These are phyloP conservation scores for Fusarium setosum DNA, from an alignment of 2,329 filamentous ascomycete species.

Conservation along the genomic window DNA sequence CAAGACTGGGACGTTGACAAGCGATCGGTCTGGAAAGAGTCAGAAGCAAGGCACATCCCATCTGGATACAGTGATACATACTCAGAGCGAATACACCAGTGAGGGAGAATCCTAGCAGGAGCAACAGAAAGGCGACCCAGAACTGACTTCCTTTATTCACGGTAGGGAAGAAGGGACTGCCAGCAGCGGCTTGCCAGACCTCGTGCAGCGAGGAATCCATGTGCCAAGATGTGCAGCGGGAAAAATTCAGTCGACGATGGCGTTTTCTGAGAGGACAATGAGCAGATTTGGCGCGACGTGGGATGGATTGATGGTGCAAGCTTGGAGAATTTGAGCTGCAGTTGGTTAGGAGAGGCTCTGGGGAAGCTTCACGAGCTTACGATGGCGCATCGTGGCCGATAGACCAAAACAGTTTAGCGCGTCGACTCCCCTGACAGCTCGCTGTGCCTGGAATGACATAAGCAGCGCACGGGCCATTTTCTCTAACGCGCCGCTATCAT, in stretches of 20 bases:
- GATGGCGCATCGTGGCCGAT: constrained; percentile 50
- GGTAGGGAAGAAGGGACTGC: constrained; percentile 84
- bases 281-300: constrained; percentile 2
- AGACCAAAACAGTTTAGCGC: constrained; percentile 47
- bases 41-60: constrained; percentile 27
- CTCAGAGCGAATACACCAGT: constrained; percentile 88
- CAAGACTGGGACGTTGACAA: constrained; percentile 80
- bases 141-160: constrained; percentile 89
- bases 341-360: constrained; percentile 36
- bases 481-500: constrained; percentile 38
- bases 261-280: not conserved
- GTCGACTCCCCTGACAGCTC: not conserved
- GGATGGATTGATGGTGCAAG: constrained; percentile 8
- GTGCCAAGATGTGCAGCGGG: constrained; percentile 49
- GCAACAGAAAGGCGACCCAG: constrained; percentile 79
- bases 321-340: constrained; percentile 16
- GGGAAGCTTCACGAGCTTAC: constrained; percentile 45
- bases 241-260: not conserved
- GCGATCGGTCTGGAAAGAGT: constrained; percentile 76
- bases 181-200: constrained; percentile 92
- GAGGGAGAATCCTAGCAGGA: constrained; percentile 77
- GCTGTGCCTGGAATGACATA: constrained; percentile 41
- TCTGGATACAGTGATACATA: constrained; percentile 56
- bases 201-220: constrained; percentile 88
- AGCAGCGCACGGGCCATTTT: constrained; percentile 42